Conservation (phyloP, 257 asterid genomes). For the Lavandula angustifolia region DNA sequence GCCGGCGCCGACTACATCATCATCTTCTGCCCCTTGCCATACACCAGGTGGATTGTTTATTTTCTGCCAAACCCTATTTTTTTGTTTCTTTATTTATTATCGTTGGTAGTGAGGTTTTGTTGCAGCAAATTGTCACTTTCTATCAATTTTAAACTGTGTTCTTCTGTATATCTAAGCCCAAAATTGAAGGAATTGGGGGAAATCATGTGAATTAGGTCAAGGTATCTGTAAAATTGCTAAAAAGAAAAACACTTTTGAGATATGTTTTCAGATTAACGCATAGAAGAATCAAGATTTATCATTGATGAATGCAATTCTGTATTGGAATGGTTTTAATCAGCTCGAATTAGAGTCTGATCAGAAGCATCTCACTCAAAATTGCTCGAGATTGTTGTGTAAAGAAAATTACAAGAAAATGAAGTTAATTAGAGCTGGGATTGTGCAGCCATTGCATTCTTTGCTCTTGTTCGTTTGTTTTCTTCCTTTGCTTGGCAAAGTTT, state of each 20-base stretch:
- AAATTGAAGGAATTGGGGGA: neutral
- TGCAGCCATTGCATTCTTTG: neutral
- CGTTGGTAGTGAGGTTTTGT: too few relatives aligned
- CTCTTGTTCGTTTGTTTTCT: neutral
- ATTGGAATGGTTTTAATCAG: neutral
- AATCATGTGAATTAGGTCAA: too few relatives aligned
- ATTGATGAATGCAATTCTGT: neutral
- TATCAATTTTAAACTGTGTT: neutral
- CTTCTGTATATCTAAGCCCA: neutral
- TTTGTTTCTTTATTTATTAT: neutral
- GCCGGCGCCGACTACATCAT: constrained; percentile 78
- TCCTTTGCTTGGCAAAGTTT: neutral
- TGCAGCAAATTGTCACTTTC: too few relatives aligned
- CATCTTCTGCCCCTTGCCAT: constrained; percentile 89
- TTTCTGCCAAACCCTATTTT: neutral
- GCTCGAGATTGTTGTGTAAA: neutral
- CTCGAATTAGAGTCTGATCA: neutral
- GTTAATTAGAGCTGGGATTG: neutral
- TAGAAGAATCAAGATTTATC: too few relatives aligned
- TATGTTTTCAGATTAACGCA: neutral
- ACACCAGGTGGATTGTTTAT: constrained; percentile 64
- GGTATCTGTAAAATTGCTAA: neutral
- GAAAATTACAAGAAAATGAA: too few relatives aligned
- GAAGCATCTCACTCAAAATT: neutral
- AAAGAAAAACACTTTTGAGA: neutral